phyloP scores from a whole-genome alignment of 768 basidiomycete genomes.

The Agrocybe praecox region DNA sequence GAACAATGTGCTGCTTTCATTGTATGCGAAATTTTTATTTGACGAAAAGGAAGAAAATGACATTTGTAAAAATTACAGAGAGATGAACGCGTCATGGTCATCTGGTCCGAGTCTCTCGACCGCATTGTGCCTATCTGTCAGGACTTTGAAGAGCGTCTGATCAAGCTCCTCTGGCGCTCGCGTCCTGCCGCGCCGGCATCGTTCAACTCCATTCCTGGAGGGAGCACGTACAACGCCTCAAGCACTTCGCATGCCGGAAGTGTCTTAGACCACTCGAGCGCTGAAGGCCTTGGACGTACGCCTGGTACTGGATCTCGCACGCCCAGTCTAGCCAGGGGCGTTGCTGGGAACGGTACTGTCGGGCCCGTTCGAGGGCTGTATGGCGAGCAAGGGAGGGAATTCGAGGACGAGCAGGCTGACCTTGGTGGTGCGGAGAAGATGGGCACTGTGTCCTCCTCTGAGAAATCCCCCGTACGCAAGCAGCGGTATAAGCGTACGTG shows the following conservation, averaged over 20 bases:
- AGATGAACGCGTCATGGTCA: conserved; percentile 81
- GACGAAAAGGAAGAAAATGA: background rate
- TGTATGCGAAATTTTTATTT: conserved; percentile 39
- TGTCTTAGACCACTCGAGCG: conserved; percentile 6
- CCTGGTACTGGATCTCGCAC: background rate
- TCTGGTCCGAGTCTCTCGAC: conserved; percentile 84
- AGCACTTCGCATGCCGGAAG: conserved; percentile 2
- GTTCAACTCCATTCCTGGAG: conserved; percentile 4
- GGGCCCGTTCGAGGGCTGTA: conserved; percentile 21
- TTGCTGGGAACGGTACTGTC: background rate
- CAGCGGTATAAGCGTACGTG: conserved; percentile 50
- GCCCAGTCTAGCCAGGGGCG: conserved; percentile 1
- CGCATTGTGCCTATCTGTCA: conserved; percentile 72
- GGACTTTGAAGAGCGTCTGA: conserved; percentile 78
- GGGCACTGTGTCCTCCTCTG: background rate
- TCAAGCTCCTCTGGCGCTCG: conserved; percentile 77
- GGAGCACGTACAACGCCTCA: conserved; percentile 1
- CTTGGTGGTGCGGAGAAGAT: conserved; percentile 1
- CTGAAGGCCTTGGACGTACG: conserved; percentile 2
- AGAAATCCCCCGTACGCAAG: conserved; percentile 10
- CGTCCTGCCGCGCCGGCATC: conserved; percentile 27
- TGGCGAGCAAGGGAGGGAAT: conserved; percentile 28
- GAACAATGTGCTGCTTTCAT: conserved; percentile 90
- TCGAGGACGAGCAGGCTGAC: conserved; percentile 17
- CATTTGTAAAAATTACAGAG: conserved; percentile 43